Conservation (phyloP, 345 rosid species). For the Eucalyptus pauciflora region DNA sequence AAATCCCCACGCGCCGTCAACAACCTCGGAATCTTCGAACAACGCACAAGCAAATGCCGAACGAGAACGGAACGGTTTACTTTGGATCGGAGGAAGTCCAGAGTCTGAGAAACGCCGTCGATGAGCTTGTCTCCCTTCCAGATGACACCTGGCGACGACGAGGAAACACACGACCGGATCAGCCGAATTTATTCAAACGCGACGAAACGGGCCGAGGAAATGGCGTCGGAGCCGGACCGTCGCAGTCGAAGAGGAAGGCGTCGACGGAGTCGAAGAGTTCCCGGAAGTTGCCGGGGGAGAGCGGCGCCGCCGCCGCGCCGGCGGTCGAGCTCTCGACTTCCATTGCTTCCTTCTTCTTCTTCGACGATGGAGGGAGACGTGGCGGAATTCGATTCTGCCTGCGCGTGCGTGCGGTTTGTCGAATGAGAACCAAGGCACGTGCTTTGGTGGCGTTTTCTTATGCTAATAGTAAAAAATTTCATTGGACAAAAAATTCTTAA, state of each 20-base stretch:
- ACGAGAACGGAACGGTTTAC: not conserved
- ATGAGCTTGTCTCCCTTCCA: conserved; percentile 86
- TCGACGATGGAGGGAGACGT: not conserved
- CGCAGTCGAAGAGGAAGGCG: conserved; percentile 42
- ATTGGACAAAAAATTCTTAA: not conserved
- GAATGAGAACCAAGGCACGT: not conserved
- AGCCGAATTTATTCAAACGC: not conserved
- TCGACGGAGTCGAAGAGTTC: conserved; percentile 24
- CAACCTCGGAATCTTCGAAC: not conserved
- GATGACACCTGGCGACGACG: conserved; percentile 56
- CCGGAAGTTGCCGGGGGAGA: not conserved
- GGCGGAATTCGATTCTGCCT: not conserved
- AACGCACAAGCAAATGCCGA: not conserved
- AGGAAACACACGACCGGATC: not conserved
- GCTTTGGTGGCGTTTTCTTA: not conserved
- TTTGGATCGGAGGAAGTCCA: conserved; percentile 69
- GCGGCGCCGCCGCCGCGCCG: conserved; percentile 5
- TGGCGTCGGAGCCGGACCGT: not conserved
- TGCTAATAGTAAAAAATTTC: not conserved
- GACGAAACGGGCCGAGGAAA: not conserved
- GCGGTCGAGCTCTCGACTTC: not conserved
- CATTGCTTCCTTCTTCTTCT: not conserved
- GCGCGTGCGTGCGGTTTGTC: not conserved
- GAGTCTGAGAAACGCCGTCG: conserved; percentile 52
- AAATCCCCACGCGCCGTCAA: not conserved